These are phyloP conservation scores for Trichophyton schoenleinii DNA, from an alignment of 2,329 filamentous ascomycete genomes.

Conservation along the genomic window DNA sequence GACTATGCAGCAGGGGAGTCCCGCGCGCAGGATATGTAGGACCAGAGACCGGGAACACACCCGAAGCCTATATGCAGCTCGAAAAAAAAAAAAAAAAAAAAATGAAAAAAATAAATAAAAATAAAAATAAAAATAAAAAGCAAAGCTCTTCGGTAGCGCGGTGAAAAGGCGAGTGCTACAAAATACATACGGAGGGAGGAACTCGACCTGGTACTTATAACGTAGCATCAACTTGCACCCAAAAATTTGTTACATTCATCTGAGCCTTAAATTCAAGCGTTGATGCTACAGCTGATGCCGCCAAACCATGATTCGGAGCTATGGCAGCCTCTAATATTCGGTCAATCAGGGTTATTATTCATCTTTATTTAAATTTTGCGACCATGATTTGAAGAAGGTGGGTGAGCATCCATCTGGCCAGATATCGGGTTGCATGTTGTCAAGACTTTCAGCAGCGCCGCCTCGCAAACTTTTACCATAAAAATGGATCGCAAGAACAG, in stretches of 20 bases:
- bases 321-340: neutral
- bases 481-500: neutral
- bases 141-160: neutral
- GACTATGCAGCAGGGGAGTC: neutral
- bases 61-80: neutral
- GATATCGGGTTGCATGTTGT: neutral
- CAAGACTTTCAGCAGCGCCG: constrained; percentile 1
- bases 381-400: neutral
- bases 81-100: neutral
- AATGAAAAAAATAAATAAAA: neutral
- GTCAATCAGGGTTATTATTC: neutral
- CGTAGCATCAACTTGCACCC: neutral
- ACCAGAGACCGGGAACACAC: neutral
- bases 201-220: neutral
- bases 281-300: neutral
- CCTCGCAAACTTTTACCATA: neutral
- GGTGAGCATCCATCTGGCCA: neutral
- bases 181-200: neutral
- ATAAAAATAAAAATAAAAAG: neutral
- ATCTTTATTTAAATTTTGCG: neutral
- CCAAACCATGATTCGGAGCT: neutral
- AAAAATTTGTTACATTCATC: neutral
- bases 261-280: neutral
- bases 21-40: neutral
- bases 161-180: neutral